A percentile compares a stretch with the other conserved stretches of the same genome.
Conservation (phyloP, 495 filamentous ascomycete species). For the Penicillium goetzii region DNA sequence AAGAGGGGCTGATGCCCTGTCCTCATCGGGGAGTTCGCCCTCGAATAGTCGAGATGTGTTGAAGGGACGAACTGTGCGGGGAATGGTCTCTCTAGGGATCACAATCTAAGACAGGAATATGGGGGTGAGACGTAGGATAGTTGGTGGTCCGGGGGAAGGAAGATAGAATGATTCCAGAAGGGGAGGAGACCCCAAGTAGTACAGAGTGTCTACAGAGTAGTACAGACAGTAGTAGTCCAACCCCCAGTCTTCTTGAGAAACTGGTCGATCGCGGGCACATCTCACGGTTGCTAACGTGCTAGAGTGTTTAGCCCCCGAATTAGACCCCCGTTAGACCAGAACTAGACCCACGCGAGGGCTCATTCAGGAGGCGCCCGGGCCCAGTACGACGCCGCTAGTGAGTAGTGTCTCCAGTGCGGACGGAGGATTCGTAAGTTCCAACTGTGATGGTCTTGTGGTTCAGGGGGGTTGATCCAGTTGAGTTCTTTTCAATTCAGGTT, state of each 20-base stretch:
- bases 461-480: slow-evolving; percentile 2
- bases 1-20: slow-evolving; percentile 19
- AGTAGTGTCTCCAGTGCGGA: slow-evolving; percentile 33
- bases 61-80: not conserved
- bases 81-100: not conserved
- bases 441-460: slow-evolving; percentile 23
- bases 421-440: slow-evolving; percentile 27
- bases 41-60: not conserved
- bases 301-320: not conserved
- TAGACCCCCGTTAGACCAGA: not conserved
- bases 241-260: slow-evolving; percentile 3
- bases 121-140: not conserved
- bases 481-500: not conserved
- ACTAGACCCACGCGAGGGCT: slow-evolving; percentile 2
- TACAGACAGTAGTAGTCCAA: not conserved
- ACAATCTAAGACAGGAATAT: not conserved
- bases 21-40: slow-evolving; percentile 14
- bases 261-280: slow-evolving; percentile 15
- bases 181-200: no score
- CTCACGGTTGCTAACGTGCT: not conserved
- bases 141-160: not conserved
- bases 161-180: slow-evolving; percentile 9
- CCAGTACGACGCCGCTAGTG: slow-evolving; percentile 22
- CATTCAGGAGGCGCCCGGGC: slow-evolving; percentile 13
- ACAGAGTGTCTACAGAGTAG: no score